These are phyloP conservation scores for Amphirosellinia nigrospora DNA, from an alignment of 495 filamentous ascomycete genomes.

Conservation along the genomic window DNA sequence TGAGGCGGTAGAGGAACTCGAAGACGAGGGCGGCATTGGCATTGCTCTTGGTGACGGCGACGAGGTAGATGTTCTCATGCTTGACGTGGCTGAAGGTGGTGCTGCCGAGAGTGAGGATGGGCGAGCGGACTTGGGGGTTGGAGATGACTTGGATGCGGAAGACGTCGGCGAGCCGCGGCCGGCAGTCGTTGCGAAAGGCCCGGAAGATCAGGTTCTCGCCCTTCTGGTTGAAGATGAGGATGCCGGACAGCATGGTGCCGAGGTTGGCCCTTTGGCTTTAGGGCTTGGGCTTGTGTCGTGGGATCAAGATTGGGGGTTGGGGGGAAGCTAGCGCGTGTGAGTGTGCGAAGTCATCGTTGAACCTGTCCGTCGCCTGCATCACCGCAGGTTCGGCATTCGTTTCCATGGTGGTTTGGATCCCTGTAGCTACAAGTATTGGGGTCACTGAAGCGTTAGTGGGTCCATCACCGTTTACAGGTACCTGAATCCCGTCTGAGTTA, in stretches of 20 bases:
- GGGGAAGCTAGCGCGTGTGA: not conserved
- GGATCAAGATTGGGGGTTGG: too few relatives aligned
- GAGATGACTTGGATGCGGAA: constrained; percentile 99
- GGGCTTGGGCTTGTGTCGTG: not conserved
- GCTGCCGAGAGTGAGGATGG: constrained; percentile 94
- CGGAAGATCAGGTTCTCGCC: constrained; percentile 99
- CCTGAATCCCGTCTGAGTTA: too few relatives aligned
- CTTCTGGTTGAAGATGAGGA: constrained; percentile 99
- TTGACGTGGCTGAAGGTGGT: constrained; percentile 99
- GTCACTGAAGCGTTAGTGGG: not conserved
- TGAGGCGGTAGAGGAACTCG: constrained; percentile 94
- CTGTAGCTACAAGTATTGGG: not conserved
- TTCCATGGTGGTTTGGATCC: constrained; percentile 3
- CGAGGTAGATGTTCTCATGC: constrained; percentile 98
- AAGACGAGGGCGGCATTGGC: constrained; percentile 99
- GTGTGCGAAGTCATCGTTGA: not conserved
- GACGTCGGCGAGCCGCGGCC: constrained; percentile 94
- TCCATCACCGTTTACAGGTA: not conserved
- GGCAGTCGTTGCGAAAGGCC: constrained; percentile 96
- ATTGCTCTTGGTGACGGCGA: constrained; percentile 98
- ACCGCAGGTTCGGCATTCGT: constrained; percentile 5
- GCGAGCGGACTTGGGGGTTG: constrained; percentile 96
- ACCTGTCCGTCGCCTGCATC: not conserved
- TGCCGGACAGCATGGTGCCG: constrained; percentile 86
- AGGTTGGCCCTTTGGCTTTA: not conserved